Conservation (phyloP, 2,329 filamentous ascomycete species). For the Xylariomycetidae sp. region DNA sequence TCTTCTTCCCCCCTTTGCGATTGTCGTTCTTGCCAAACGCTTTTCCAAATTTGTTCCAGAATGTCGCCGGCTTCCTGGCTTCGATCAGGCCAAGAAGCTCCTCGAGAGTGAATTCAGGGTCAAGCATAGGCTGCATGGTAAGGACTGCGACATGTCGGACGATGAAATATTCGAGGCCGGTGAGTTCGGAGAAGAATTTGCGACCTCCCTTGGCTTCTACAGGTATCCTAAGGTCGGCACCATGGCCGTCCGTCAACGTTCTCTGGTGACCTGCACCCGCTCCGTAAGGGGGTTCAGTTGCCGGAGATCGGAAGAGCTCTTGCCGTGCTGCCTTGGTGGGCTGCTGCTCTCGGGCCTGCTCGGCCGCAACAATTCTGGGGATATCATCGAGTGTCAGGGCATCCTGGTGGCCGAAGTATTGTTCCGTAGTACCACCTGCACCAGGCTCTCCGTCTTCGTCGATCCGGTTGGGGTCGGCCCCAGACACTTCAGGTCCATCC, state of each 20-base stretch:
- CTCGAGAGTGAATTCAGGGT: conserved; percentile 86
- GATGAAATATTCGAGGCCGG: conserved; percentile 94
- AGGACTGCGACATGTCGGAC: conserved; percentile 91
- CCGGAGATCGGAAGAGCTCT: conserved; percentile 54
- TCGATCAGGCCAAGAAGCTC: conserved; percentile 91
- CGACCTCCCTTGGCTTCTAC: conserved; percentile 54
- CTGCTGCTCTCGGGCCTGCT: conserved; percentile 87
- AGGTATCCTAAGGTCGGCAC: conserved; percentile 42
- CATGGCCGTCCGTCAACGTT: conserved; percentile 51
- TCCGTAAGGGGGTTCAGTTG: conserved; percentile 57
- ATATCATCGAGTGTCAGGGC: conserved; percentile 94
- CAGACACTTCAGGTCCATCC: conserved; percentile 73
- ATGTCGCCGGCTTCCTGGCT: conserved; percentile 78
- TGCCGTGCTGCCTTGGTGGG: conserved; percentile 71
- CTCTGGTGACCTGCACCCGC: conserved; percentile 58
- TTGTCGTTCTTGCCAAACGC: conserved; percentile 81
- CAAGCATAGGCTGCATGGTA: conserved; percentile 88
- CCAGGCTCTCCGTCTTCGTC: conserved; percentile 70
- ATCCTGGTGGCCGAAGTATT: conserved; percentile 86
- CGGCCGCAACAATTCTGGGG: conserved; percentile 87
- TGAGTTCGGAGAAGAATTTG: conserved; percentile 93
- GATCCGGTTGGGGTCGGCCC: conserved; percentile 62
- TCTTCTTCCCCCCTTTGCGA: conserved; percentile 74
- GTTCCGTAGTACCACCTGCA: conserved; percentile 64
- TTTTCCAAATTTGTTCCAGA: conserved; percentile 98